Conservation (phyloP, 768 basidiomycete genomes). For the Leccinum obscurum region DNA sequence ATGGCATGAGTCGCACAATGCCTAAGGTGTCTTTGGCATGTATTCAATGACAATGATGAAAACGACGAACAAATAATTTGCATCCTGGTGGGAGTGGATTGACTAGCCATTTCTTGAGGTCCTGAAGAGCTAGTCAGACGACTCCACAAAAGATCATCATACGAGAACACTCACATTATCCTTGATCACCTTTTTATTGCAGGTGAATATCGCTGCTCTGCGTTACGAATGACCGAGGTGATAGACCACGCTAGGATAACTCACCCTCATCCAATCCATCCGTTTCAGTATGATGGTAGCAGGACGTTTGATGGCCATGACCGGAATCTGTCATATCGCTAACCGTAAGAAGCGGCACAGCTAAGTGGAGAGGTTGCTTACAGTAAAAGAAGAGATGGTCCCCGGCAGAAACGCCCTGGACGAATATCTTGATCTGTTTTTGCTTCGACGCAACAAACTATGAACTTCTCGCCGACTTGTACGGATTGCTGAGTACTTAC, state of each 20-base stretch:
- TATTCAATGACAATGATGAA: background rate
- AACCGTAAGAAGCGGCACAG: background rate
- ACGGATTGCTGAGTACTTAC: slow-evolving; percentile 30
- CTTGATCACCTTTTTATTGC: slow-evolving; percentile 15
- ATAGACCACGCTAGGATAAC: background rate
- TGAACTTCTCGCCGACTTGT: background rate
- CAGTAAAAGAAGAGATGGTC: slow-evolving; percentile 62
- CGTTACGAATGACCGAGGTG: background rate
- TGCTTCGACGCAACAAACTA: slow-evolving; percentile 32
- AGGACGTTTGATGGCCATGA: slow-evolving; percentile 47
- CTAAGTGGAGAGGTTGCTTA: slow-evolving; percentile 22
- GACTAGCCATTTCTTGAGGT: slow-evolving; percentile 25
- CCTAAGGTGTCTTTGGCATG: slow-evolving; percentile 15
- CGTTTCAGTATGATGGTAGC: slow-evolving; percentile 44
- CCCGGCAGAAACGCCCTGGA: slow-evolving; percentile 42
- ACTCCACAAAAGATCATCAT: slow-evolving; percentile 39
- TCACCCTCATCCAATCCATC: slow-evolving; percentile 57
- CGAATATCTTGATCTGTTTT: slow-evolving; percentile 43
- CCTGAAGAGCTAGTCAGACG: slow-evolving; percentile 11
- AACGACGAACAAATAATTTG: slow-evolving; percentile 28
- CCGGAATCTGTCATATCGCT: slow-evolving; percentile 44
- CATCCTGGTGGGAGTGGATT: slow-evolving; percentile 29
- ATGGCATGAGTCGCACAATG: slow-evolving; percentile 32
- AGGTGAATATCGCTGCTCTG: slow-evolving; percentile 13
- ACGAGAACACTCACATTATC: slow-evolving; percentile 23